Base-by-base conservation (phyloP, 2,329 filamentous ascomycete species). In the Aspergillus sp. region DNA sequence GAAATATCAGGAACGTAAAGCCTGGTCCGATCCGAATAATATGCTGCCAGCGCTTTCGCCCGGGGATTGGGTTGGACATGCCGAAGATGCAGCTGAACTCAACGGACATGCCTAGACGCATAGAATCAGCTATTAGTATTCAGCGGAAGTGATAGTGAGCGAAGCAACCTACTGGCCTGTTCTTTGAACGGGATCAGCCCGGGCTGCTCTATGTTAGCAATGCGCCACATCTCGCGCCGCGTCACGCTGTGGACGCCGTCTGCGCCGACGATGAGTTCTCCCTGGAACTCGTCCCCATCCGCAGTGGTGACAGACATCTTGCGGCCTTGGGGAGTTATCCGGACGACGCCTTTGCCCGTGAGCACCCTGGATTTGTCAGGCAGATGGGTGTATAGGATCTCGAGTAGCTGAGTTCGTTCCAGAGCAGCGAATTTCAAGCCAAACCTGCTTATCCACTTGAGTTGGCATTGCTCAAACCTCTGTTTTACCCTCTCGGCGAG, bases 181-280 rank as follows among this genome's bases (percentile, higher is more conserved):
- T 41, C 20, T 19, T 9, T 13, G 13, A 26, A 10, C 13, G 22
- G 10, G 20, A 49, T 30, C 10, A 10, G 7, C 13, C 35, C 22
- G 5, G 20, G 20, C 19, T 30, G 19, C 10, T 30, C 32, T 14
- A 17, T 40, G 13, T 41, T 46, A 13, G 32, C 42, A n/a, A 42
- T 11, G 3, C 36, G 46, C 50, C 60, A 63, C 65, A 75, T 69
- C 19, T 68, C 62, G 2, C 52, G 46, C 4, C 73, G 65, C 4
- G 67, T 65, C 14, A 54, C 63, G 55, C 71, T 74, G 56, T 74
- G 68, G 1, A 71, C 68, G 26, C 74, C 74, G 44, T 77, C 74
- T 2, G 73, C 72, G 10, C 73, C 75, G 9, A 75, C 60, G 10
- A 73, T 57, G 14, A 77, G 51, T 49, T 68, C 58, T 0, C 70